Conservation (phyloP, 495 filamentous ascomycete genomes). For the Pyrenopolyporus hunteri region DNA sequence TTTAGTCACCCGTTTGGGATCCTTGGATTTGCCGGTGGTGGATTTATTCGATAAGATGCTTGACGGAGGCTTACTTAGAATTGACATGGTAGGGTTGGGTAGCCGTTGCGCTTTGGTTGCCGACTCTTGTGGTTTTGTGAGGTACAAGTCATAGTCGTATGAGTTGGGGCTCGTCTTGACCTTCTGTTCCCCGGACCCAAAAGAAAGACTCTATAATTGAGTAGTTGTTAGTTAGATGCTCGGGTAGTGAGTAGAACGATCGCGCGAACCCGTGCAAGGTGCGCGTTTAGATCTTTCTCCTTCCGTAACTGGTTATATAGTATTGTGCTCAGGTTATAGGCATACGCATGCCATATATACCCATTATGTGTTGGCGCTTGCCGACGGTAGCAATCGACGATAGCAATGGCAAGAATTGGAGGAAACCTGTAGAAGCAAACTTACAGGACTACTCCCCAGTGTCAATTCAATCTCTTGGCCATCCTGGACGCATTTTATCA, state of each 20-base stretch:
- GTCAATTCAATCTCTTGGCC: slow-evolving; percentile 65
- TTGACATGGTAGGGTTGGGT: slow-evolving; percentile 53
- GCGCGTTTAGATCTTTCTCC: background rate
- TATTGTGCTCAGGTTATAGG: background rate
- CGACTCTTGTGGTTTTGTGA: slow-evolving; percentile 42
- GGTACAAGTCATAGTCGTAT: slow-evolving; percentile 53
- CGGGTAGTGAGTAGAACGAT: slow-evolving; percentile 15
- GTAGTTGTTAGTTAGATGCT: slow-evolving; percentile 3
- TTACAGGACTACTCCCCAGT: slow-evolving; percentile 62
- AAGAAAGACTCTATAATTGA: slow-evolving; percentile 46
- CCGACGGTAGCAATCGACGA: no score
- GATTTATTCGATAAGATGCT: slow-evolving; percentile 5
- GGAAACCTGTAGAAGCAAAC: slow-evolving; percentile 39
- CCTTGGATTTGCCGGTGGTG: slow-evolving; percentile 23
- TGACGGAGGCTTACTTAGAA: slow-evolving; percentile 40
- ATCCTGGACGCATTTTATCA: slow-evolving; percentile 69
- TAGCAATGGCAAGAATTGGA: slow-evolving; percentile 8
- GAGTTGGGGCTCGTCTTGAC: slow-evolving; percentile 44
- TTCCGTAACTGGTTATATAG: background rate
- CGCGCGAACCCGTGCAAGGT: background rate
- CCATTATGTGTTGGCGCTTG: no score
- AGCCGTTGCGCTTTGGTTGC: slow-evolving; percentile 43
- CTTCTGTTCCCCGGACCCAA: slow-evolving; percentile 46
- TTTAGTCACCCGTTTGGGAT: slow-evolving; percentile 35
- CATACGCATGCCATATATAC: no score